Base-by-base conservation (phyloP, 306 rosid genomes). In the Lathyrus tuberosus region DNA sequence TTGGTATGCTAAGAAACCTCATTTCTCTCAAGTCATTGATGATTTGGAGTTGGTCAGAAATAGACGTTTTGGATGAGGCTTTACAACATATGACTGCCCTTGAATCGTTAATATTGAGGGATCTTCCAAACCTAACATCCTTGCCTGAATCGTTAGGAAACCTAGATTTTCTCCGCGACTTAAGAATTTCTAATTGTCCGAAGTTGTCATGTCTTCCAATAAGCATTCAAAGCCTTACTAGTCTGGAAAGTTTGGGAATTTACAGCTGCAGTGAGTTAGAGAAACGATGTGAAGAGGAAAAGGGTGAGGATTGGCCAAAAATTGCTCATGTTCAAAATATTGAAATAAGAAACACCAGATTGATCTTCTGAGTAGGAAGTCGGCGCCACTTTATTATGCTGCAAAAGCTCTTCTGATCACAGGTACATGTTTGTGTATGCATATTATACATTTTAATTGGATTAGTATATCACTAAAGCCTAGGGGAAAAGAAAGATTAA, bases 131-230 rank as follows among this genome's bases (percentile, higher is more conserved):
- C 17, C 37, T 74, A 16, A 11, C 4, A 30, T 57, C 40, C 18
- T 31, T 75, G 54, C 73, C 77, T 38, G 38, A 74, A 2, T 69
- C 70, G 44, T 74, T 79, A 8, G 80, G 77, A 56, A 63, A 48
- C 20, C 26, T 65, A 10, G 1, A 9, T 40, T 48, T 24, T 49
- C 80, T 80, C 49, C 18, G 3, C 3, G 1, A 5, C 0, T 35
- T 78, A 2, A 0, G 0, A 0, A 71, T 78, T 67, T 0, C 0
- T 3, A 2, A 5, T 2, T 48, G 70, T 30, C 63, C 65, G 6
- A 56, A 48, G 22, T 33, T 67, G 70, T 40, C 5, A 6, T n/a
- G 33, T 60, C 65, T 80, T 59, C 70, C 69, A 1, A 16, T 0
- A 7, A 68, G 64, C 64, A 62, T 65, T 15, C 59, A 42, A 65